Evolutionary conservation across 441 rosid species (phyloP), one percentile per base, ranked within the genome.

Genomic region (Euphorbia corollata): DNA sequence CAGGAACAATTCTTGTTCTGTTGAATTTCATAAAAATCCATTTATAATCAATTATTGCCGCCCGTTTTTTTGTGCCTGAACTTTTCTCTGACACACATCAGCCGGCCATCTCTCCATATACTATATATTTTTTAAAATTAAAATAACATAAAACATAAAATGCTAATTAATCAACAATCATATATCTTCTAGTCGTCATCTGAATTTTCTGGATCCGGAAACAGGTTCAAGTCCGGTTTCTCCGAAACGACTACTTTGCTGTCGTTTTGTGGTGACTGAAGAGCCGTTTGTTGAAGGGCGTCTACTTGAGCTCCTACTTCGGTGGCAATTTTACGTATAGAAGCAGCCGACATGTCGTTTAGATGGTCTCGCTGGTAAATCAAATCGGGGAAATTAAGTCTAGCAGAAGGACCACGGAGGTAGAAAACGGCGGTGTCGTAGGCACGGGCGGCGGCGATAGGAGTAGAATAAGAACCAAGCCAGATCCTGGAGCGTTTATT

Each of bases 401-500:
- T 71, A 30, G 92, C 97, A 0, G 94, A 82, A 8, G 92, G 94
- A 1, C 97, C 97, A 0, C 97, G 77, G 56, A 90, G 91, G 70
- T 82, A 88, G 70, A 82, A 88, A 12, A 88, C 95, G 55, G 97
- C 94, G 24, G 89, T 88, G 79, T 90, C 97, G 66, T 88, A 88
- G 63, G 95, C 97, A 0, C 97, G 81, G 9, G 97, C 97, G 51
- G 97, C 94, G 38, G 94, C 94, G 6, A 83, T 72, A 0, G 94
- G 92, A 0, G 97, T 82, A 19, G 86, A 79, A 80, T 87, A 90
- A 68, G 97, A 87, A 24, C 97, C 97, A 7, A 90, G 92, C 97
- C 97, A 90, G 67, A 90, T 86, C 68, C 97, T 76, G 0, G 94
- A 86, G 64, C 94, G 74, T 69, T 87, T 90, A 73, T 90, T 90